Percentiles rank a stretch among this genome's conserved stretches.
Evolutionary conservation across 2,329 filamentous ascomycete species (phyloP).

Genomic region (Cercospora nicotianae): DNA sequence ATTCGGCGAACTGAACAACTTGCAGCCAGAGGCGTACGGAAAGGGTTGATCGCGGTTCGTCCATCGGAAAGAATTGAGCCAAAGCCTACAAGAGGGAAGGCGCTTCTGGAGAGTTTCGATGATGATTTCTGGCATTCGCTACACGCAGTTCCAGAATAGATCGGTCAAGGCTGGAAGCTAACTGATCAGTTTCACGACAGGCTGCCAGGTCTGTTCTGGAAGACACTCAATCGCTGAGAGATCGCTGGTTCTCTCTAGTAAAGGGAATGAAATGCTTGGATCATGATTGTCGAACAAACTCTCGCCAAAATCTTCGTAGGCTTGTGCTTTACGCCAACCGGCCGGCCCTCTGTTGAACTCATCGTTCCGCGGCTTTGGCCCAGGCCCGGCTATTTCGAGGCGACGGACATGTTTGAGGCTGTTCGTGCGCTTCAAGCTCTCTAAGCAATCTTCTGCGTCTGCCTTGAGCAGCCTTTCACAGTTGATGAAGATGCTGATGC

Average conservation of each 20-base stretch:
- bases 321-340: neutral
- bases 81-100: neutral
- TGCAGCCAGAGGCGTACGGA: neutral
- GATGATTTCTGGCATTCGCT: neutral
- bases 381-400: neutral
- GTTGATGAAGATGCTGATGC: neutral
- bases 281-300: neutral
- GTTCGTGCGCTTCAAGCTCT: neutral
- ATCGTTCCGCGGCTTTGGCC: neutral
- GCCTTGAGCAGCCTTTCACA: neutral
- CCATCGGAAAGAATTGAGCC: neutral
- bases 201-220: neutral
- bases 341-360: neutral
- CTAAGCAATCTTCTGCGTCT: neutral
- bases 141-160: neutral
- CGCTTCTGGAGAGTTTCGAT: neutral
- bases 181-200: neutral
- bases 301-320: neutral
- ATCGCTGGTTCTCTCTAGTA: no score
- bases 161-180: neutral
- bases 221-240: neutral
- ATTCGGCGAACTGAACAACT: neutral
- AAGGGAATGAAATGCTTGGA: neutral
- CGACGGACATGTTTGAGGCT: neutral
- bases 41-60: neutral